Conservation (phyloP, 306 rosid genomes). For the Spatholobus suberectus region DNA sequence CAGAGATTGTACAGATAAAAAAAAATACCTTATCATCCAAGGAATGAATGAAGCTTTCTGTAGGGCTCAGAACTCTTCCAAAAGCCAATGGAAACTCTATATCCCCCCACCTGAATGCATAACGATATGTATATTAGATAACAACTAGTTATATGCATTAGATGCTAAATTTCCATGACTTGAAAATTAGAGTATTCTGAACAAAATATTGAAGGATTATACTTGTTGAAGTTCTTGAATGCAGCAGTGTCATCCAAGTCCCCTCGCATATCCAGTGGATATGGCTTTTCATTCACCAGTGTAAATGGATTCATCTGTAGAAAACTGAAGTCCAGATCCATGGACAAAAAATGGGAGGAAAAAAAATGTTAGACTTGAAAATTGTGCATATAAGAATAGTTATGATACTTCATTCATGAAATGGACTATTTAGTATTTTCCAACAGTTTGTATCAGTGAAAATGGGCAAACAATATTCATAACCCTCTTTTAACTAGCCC, state of each 20-base stretch:
- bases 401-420: background rate
- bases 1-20: background rate
- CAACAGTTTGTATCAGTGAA: background rate
- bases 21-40: conserved; percentile 79
- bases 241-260: conserved; percentile 93
- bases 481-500: background rate
- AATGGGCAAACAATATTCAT: background rate
- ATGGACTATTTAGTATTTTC: background rate
- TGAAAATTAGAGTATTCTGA: conserved; percentile 27
- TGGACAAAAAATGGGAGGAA: background rate
- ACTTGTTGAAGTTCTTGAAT: conserved; percentile 86
- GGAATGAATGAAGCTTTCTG: conserved; percentile 77
- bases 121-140: conserved; percentile 27
- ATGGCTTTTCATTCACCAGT: conserved; percentile 77
- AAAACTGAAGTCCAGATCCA: conserved; percentile 85
- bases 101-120: conserved; percentile 69
- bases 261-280: conserved; percentile 90
- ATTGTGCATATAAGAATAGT: background rate
- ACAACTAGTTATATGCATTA: conserved; percentile 14
- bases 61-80: conserved; percentile 75
- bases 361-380: conserved; percentile 28
- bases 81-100: conserved; percentile 88
- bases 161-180: conserved; percentile 16
- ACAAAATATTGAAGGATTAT: conserved; percentile 37
- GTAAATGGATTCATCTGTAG: conserved; percentile 92